These are phyloP conservation scores for Penicillium crustosum DNA, from an alignment of 2,329 filamentous ascomycete species.

Conservation along the genomic window DNA sequence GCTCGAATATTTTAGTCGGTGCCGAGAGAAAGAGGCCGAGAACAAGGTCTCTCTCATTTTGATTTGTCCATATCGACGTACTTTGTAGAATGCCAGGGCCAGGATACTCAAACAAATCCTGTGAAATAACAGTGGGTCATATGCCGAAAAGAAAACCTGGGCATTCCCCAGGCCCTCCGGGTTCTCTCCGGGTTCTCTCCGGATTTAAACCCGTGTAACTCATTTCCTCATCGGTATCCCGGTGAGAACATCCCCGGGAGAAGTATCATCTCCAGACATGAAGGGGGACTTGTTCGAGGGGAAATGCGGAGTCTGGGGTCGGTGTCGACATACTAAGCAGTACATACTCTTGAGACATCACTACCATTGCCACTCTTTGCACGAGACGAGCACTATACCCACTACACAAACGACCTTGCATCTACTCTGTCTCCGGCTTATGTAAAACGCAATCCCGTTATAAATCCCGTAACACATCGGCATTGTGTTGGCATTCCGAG, in stretches of 20 bases:
- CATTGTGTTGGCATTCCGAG: not conserved
- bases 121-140: not conserved
- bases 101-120: not conserved
- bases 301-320: slow-evolving; percentile 23
- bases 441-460: not conserved
- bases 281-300: slow-evolving; percentile 8
- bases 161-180: slow-evolving; percentile 16
- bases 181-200: slow-evolving; percentile 13
- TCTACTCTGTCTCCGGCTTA: not conserved
- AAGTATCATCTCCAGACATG: slow-evolving; percentile 4
- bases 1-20: not conserved
- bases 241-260: slow-evolving; percentile 18
- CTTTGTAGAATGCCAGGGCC: not conserved
- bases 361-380: not conserved
- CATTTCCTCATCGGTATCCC: slow-evolving; percentile 22
- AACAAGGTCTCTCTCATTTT: not conserved
- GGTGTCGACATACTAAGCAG: not conserved
- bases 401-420: not conserved
- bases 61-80: not conserved
- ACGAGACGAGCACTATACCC: not conserved
- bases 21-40: not conserved
- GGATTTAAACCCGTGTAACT: slow-evolving; percentile 1
- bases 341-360: not conserved
- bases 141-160: slow-evolving; percentile 4
- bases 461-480: not conserved